These are phyloP conservation scores for Kandelia obovata DNA, from an alignment of 345 rosid species.

Conservation along the genomic window DNA sequence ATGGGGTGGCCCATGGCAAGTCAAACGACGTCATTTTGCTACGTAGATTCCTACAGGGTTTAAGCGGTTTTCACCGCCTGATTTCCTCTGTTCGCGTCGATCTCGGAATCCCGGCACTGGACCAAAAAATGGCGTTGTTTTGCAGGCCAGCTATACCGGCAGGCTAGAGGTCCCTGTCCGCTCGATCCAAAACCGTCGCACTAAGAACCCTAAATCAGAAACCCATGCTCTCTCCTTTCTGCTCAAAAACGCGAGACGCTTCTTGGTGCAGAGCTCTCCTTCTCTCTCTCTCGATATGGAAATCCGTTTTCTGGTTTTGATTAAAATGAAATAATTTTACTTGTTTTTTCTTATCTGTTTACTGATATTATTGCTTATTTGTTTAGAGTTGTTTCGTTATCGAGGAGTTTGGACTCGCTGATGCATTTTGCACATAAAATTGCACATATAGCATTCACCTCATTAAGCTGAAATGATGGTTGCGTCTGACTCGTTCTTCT, in stretches of 20 bases:
- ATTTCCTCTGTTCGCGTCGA: not conserved
- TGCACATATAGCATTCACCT: not conserved
- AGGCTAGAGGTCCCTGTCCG: constrained; percentile 31
- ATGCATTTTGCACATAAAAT: too few species aligned
- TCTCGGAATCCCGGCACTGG: not conserved
- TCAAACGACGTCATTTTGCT: constrained; percentile 8
- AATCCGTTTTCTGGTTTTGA: too few species aligned
- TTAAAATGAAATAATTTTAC: too few species aligned
- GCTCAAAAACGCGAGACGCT: constrained; percentile 12
- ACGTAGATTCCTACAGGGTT: constrained; percentile 16
- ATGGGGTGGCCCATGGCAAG: too few species aligned
- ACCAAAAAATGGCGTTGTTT: constrained; percentile 37
- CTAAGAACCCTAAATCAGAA: constrained; percentile 22
- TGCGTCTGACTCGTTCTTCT: constrained; percentile 33
- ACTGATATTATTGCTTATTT: too few species aligned
- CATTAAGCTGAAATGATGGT: constrained; percentile 1
- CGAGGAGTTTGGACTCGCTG: too few species aligned
- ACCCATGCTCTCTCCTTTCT: constrained; percentile 27
- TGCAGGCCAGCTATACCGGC: constrained; percentile 34
- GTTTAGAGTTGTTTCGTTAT: too few species aligned
- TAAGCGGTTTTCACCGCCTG: not conserved
- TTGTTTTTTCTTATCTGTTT: too few species aligned
- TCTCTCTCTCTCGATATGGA: too few species aligned
- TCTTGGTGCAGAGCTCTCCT: too few species aligned
- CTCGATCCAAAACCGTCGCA: constrained; percentile 27